Evolutionary conservation across 2,329 filamentous ascomycete genomes (phyloP), one percentile per base, ranked within the genome.

Genomic region (Aspergillus aculeatinus): DNA sequence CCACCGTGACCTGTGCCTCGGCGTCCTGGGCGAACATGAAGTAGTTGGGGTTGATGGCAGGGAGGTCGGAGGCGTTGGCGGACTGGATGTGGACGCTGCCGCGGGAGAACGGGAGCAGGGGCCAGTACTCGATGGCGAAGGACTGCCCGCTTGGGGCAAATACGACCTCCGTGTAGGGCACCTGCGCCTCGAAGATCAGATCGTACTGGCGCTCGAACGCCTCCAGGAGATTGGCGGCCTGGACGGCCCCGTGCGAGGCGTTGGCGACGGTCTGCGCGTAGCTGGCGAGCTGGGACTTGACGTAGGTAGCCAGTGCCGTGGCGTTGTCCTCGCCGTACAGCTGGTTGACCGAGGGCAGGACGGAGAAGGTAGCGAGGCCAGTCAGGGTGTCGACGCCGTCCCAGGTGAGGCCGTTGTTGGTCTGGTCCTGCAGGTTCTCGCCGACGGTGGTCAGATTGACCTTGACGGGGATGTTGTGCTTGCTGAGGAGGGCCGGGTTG

Each of bases 381-480:
- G 58, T 51, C 47, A 62, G 35, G 11, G 25, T 50, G 12, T n/a
- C 21, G 31, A 48, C 21, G 10, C 49, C 47, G 16, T 31, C 12
- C 2, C 54, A 54, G 5, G n/a, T 50, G 33, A 58, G 51, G 23
- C 27, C 49, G 21, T 33, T 48, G 60, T 62, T 62, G 53, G 57
- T 48, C 48, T 62, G 58, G 21, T 62, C 60, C 23, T 62, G 58
- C 11, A 51, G 60, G 51, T 82, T 81, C 57, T 80, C 77, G 12
- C 82, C 82, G 3, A 83, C 79, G 14, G 76, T 76, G 10, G 77
- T 58, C 9, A 72, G 64, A 53, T 73, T 63, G 48, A 75, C 67
- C 31, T 65, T 65, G 19, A 71, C 53, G 10, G 68, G 53, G 31
- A 75, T 72, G 48, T 69, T 58, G 57, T 68, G 60, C 49, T 69